phyloP scores from a whole-genome alignment of 345 rosid species.

The Populus nigra region DNA sequence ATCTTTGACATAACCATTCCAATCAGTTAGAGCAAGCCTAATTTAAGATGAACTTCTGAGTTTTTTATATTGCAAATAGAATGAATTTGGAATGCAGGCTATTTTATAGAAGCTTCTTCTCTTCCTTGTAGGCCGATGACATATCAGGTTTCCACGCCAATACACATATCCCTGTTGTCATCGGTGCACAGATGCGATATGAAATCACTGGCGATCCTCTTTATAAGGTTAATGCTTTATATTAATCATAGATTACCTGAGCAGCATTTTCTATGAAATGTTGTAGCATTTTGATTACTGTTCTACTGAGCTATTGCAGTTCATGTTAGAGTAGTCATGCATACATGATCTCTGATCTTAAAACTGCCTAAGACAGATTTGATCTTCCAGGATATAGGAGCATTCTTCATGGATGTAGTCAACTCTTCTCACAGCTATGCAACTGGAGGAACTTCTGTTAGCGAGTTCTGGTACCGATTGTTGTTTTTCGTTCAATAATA shows the following conservation, averaged over 20 bases:
- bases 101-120: conserved; percentile 2
- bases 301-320: neutral
- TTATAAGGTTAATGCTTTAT: conserved; percentile 56
- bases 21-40: neutral
- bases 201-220: conserved; percentile 89
- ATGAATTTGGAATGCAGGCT: neutral
- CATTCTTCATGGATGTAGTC: conserved; percentile 76
- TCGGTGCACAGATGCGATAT: conserved; percentile 90
- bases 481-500: neutral
- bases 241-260: neutral
- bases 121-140: conserved; percentile 68
- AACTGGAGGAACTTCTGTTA: conserved; percentile 83
- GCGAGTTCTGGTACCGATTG: conserved; percentile 71
- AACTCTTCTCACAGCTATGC: conserved; percentile 89
- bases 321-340: neutral
- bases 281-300: neutral
- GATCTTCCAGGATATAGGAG: conserved; percentile 56
- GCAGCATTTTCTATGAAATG: neutral
- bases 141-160: conserved; percentile 84
- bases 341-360: neutral
- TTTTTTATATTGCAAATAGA: neutral
- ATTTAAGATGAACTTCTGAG: neutral
- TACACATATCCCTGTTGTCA: conserved; percentile 85
- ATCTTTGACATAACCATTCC: neutral
- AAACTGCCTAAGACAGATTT: conserved; percentile 2